Evolutionary conservation across 2,329 filamentous ascomycete species (phyloP).

Genomic region (Colletotrichum sp.): DNA sequence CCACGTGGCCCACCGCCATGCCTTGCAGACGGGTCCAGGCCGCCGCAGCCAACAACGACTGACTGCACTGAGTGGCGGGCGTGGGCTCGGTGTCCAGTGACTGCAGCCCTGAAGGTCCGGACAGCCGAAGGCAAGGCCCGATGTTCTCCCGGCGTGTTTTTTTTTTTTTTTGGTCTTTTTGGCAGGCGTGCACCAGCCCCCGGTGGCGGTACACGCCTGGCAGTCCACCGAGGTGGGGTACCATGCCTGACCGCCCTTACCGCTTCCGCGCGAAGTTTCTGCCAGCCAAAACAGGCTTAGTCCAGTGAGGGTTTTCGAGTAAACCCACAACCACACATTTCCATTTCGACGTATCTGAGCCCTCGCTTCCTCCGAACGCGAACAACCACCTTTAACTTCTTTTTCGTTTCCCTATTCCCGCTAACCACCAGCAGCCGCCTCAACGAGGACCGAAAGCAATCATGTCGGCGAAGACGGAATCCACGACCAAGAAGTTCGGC

Average conservation of each 20-base stretch:
- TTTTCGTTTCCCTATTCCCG: constrained; percentile 24
- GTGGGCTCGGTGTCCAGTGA: background rate
- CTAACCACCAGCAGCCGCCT: constrained; percentile 21
- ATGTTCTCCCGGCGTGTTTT: background rate
- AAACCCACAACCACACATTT: background rate
- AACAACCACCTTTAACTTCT: constrained; percentile 19
- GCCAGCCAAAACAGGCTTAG: background rate
- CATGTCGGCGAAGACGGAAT: constrained; percentile 76
- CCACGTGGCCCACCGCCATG: constrained; percentile 35
- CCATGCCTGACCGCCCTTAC: background rate
- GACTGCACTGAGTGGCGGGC: background rate
- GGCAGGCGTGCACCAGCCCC: background rate
- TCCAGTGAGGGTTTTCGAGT: background rate
- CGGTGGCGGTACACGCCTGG: background rate
- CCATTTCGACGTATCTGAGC: background rate
- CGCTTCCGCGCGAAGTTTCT: background rate
- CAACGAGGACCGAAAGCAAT: constrained; percentile 35
- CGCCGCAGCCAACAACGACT: background rate
- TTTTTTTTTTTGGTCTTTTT: background rate
- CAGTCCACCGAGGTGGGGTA: background rate
- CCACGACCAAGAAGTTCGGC: constrained; percentile 93
- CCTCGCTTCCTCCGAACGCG: constrained; percentile 10
- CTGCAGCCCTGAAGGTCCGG: background rate
- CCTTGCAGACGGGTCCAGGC: background rate
- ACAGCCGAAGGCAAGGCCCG: background rate